These are phyloP conservation scores for Cyclostephanos tholiformis DNA, from an alignment of 108 stramenopile genomes.

Conservation along the genomic window DNA sequence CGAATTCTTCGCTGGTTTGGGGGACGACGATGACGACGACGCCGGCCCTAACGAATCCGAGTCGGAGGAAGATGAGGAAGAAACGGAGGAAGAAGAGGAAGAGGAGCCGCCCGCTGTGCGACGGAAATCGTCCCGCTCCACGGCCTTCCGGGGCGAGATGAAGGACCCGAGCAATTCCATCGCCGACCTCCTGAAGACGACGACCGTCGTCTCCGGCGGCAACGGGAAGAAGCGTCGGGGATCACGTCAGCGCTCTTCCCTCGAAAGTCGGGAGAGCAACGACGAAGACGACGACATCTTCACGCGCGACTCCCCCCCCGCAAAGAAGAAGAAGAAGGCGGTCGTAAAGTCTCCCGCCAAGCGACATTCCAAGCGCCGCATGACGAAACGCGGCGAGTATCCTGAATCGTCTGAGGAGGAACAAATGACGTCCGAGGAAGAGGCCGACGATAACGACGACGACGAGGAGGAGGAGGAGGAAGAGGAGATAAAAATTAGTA, in stretches of 20 bases:
- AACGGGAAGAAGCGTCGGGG: slow-evolving; percentile 16
- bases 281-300: slow-evolving; percentile 37
- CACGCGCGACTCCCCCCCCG: not conserved
- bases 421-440: slow-evolving; percentile 30
- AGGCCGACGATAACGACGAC: too few relatives aligned
- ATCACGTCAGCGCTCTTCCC: slow-evolving; percentile 25
- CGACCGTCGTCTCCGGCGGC: not conserved
- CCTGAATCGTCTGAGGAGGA: slow-evolving; percentile 39
- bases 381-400: slow-evolving; percentile 30
- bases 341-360: slow-evolving; percentile 51
- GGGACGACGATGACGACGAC: slow-evolving; percentile 26
- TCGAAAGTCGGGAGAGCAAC: slow-evolving; percentile 10
- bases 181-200: slow-evolving; percentile 41
- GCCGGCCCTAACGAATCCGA: slow-evolving; percentile 6
- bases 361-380: slow-evolving; percentile 48
- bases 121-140: slow-evolving; percentile 43
- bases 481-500: slow-evolving; percentile 68
- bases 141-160: slow-evolving; percentile 50
- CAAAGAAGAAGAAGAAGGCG: slow-evolving; percentile 16
- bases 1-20: slow-evolving; percentile 1
- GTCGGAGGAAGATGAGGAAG: slow-evolving; percentile 17
- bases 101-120: slow-evolving; percentile 7
- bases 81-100: slow-evolving; percentile 11
- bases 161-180: slow-evolving; percentile 50
- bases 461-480: slow-evolving; percentile 67